Conservation (phyloP, 805 yeast species). For the Wickerhamomyces strasburgensis region DNA sequence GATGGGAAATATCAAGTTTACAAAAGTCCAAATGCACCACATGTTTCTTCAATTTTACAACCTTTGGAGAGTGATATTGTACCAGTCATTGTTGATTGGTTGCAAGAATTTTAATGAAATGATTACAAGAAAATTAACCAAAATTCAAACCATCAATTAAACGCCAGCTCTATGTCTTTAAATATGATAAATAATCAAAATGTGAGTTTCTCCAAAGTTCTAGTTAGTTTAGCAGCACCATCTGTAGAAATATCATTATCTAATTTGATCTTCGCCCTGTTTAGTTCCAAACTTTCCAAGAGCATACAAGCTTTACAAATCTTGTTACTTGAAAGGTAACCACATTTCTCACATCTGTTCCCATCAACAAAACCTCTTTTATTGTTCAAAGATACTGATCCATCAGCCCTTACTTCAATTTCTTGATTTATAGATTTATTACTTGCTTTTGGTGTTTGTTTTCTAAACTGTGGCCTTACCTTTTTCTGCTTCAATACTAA, state of each 20-base stretch:
- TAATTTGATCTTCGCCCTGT: slow-evolving; percentile 59
- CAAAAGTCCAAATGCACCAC: slow-evolving; percentile 2
- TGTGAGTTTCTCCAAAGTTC: slow-evolving; percentile 57
- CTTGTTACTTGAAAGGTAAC: slow-evolving; percentile 81
- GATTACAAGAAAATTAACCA: background rate
- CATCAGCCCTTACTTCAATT: slow-evolving; percentile 53
- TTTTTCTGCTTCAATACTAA: slow-evolving; percentile 60
- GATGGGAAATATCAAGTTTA: background rate
- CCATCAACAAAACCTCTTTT: slow-evolving; percentile 48
- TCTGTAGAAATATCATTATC: slow-evolving; percentile 47
- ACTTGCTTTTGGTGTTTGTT: slow-evolving; percentile 9
- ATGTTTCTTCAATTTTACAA: slow-evolving; percentile 5
- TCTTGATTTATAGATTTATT: slow-evolving; percentile 28
- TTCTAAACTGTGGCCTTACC: slow-evolving; percentile 30
- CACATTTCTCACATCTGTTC: slow-evolving; percentile 81
- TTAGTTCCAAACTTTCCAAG: slow-evolving; percentile 75
- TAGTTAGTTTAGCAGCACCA: slow-evolving; percentile 61
- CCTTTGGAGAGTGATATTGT: too few species aligned
- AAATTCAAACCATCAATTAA: too few species aligned
- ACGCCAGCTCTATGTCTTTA: background rate
- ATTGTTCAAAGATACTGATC: slow-evolving; percentile 45
- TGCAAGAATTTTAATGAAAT: background rate
- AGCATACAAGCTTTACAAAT: slow-evolving; percentile 92
- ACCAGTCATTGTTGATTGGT: too few species aligned
- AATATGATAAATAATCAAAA: slow-evolving; percentile 34